Conservation (phyloP, 371 early-diverging fungal species). For the Apophysomyces trapeziformis region DNA sequence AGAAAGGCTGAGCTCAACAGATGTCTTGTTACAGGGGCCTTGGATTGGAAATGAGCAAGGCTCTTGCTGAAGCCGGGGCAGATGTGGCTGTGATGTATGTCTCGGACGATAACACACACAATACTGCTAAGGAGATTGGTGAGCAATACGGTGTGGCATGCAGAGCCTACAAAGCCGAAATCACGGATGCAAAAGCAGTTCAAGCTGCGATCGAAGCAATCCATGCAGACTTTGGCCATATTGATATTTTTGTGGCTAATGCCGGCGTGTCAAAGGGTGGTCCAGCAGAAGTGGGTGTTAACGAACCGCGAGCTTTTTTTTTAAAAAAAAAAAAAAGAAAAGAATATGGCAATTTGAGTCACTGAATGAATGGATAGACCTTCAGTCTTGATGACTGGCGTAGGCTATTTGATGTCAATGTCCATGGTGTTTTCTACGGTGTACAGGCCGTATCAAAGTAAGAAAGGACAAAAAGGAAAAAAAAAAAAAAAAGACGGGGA, state of each 20-base stretch:
- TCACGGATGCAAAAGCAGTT: constrained; percentile 36
- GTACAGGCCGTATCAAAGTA: constrained; percentile 43
- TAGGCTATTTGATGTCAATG: constrained; percentile 49
- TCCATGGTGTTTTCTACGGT: constrained; percentile 52
- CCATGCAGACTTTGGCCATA: constrained; percentile 43
- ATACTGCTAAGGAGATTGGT: constrained; percentile 41
- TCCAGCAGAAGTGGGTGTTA: constrained; percentile 33
- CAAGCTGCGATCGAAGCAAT: constrained; percentile 40
- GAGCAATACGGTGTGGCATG: constrained; percentile 40
- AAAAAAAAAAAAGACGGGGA: no score
- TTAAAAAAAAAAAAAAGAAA: not conserved
- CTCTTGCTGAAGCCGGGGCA: constrained; percentile 52
- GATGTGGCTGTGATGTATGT: constrained; percentile 55
- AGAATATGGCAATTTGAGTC: not conserved
- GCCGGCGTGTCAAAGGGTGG: constrained; percentile 49
- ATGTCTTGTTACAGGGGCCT: constrained; percentile 32
- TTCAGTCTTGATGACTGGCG: constrained; percentile 44
- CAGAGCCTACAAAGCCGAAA: constrained; percentile 49
- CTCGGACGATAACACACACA: constrained; percentile 43
- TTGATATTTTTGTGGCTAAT: constrained; percentile 56
- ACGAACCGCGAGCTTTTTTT: no score
- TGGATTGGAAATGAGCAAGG: constrained; percentile 50
- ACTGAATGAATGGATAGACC: constrained; percentile 15
- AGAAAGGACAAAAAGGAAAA: no score
- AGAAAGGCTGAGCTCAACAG: not conserved